Percentiles rank a stretch among this genome's conserved stretches.
These are phyloP conservation scores for Fusarium continuum DNA, from an alignment of 2,329 filamentous ascomycete genomes.

Conservation along the genomic window DNA sequence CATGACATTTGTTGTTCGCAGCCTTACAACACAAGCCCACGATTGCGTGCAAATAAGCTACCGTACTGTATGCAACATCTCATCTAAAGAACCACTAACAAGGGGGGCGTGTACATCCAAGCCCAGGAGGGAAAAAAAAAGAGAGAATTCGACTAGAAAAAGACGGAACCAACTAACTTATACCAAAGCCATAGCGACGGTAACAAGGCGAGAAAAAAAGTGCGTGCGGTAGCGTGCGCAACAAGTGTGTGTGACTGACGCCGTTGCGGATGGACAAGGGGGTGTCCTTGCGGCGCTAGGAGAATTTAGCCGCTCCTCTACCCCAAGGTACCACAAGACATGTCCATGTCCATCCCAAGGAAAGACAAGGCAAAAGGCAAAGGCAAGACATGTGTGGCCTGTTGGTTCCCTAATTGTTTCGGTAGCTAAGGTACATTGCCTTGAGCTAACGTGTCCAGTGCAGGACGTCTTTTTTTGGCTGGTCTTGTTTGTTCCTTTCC, in stretches of 20 bases:
- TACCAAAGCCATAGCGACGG: slow-evolving; percentile 25
- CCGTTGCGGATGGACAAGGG: slow-evolving; percentile 40
- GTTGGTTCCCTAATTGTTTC: not conserved
- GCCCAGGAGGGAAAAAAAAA: not conserved
- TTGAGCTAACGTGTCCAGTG: not conserved
- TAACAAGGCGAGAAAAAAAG: slow-evolving; percentile 11
- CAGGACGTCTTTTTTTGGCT: not conserved
- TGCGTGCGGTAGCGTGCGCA: slow-evolving; percentile 24
- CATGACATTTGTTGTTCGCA: not conserved
- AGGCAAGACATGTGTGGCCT: not conserved
- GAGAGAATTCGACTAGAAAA: slow-evolving; percentile 13
- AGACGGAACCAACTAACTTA: slow-evolving; percentile 26
- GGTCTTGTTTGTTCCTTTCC: not conserved
- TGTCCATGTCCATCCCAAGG: not conserved
- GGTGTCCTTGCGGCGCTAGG: slow-evolving; percentile 38
- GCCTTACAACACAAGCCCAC: slow-evolving; percentile 4
- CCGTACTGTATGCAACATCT: slow-evolving; percentile 22
- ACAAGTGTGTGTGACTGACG: slow-evolving; percentile 42
- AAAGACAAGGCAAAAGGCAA: slow-evolving; percentile 6
- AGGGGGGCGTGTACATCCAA: slow-evolving; percentile 29
- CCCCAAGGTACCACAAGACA: not conserved
- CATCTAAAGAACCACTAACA: slow-evolving; percentile 15
- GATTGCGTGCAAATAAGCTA: slow-evolving; percentile 21
- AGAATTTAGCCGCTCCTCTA: slow-evolving; percentile 42
- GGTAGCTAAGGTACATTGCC: not conserved